Percentiles rank a stretch among this genome's conserved stretches.
Conservation (phyloP, 2,329 filamentous ascomycete genomes). For the Paraconiothyrium sp. region DNA sequence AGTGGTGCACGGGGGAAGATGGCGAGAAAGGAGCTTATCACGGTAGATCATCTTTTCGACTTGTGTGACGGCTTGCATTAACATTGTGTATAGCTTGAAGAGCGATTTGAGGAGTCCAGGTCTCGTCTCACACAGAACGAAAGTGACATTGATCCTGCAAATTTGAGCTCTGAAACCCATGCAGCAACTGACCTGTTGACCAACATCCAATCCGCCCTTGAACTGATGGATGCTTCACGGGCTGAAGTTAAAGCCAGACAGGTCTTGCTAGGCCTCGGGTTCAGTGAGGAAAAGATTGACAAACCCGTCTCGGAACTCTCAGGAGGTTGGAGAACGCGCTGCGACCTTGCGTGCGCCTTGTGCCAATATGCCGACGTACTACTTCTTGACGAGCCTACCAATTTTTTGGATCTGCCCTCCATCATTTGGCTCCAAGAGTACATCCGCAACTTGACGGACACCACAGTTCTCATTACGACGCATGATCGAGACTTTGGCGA, state of each 20-base stretch:
- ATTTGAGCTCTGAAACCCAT: conserved; percentile 71
- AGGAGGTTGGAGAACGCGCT: conserved; percentile 65
- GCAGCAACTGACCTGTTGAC: conserved; percentile 75
- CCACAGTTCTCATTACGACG: conserved; percentile 80
- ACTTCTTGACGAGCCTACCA: conserved; percentile 87
- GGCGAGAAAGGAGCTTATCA: conserved; percentile 77
- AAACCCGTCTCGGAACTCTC: conserved; percentile 73
- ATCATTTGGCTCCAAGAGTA: conserved; percentile 87
- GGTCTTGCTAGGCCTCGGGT: conserved; percentile 73
- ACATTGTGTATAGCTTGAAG: conserved; percentile 63
- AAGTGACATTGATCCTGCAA: conserved; percentile 65
- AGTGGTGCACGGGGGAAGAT: conserved; percentile 79
- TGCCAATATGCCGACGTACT: conserved; percentile 79
- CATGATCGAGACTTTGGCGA: conserved; percentile 86
- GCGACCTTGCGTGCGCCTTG: conserved; percentile 62
- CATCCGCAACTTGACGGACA: conserved; percentile 65
- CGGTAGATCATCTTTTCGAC: conserved; percentile 27
- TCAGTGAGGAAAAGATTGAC: conserved; percentile 69
- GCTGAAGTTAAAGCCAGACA: conserved; percentile 72
- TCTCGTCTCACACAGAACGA: conserved; percentile 61
- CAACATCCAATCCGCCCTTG: conserved; percentile 73
- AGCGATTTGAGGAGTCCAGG: conserved; percentile 68
- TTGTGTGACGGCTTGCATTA: not conserved
- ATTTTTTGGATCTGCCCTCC: conserved; percentile 82
- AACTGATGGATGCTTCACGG: conserved; percentile 67